These are phyloP conservation scores for Suhomyces canberraensis DNA, from an alignment of 805 yeast species.

Conservation along the genomic window DNA sequence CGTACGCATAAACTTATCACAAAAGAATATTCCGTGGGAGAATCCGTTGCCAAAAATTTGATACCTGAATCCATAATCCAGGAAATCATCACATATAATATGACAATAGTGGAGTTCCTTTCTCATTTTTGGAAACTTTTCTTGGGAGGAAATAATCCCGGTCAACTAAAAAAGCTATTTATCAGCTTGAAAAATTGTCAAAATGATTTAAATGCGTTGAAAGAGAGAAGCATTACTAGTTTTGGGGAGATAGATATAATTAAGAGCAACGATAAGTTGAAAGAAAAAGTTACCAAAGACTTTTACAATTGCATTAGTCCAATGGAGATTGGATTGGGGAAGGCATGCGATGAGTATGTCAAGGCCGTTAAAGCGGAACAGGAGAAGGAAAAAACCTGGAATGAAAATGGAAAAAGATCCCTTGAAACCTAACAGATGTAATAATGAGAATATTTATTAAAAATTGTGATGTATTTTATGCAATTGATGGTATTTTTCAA, in stretches of 20 bases:
- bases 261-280: conserved; percentile 25
- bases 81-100: conserved; percentile 35
- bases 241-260: conserved; percentile 16
- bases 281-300: conserved; percentile 33
- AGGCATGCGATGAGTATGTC: conserved; percentile 34
- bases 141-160: conserved; percentile 34
- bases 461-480: no score
- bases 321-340: conserved; percentile 28
- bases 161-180: conserved; percentile 36
- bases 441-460: no score
- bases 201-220: conserved; percentile 24
- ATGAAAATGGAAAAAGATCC: conserved; percentile 33
- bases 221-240: conserved; percentile 16
- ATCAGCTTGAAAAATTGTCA: conserved; percentile 35
- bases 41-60: conserved; percentile 24
- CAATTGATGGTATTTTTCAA: no score
- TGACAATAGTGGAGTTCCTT: conserved; percentile 40
- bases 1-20: conserved; percentile 46
- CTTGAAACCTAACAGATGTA: neutral
- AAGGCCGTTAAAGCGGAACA: conserved; percentile 23
- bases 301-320: conserved; percentile 31
- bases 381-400: conserved; percentile 11
- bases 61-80: conserved; percentile 28
- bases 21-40: conserved; percentile 12
- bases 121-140: conserved; percentile 44